Evolutionary conservation across 2,329 filamentous ascomycete species (phyloP).

Genomic region (Aspergillus ochraceus): DNA sequence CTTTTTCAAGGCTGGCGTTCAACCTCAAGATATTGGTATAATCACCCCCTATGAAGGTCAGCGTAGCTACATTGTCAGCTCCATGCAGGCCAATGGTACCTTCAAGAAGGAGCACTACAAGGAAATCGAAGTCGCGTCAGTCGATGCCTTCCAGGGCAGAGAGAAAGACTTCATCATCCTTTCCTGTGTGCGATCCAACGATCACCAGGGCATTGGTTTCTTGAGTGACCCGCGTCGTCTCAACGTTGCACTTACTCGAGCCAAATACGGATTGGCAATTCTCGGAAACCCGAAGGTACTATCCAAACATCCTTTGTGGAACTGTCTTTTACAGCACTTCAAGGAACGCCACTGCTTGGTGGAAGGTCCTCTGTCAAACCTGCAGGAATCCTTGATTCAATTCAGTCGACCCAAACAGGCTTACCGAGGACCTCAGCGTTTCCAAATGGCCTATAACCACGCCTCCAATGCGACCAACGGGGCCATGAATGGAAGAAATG

Average conservation of each 20-base stretch:
- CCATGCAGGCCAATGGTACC: constrained; percentile 97
- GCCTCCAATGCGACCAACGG: constrained; percentile 60
- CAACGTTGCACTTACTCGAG: constrained; percentile 94
- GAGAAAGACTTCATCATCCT: constrained; percentile 99
- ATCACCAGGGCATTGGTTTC: constrained; percentile 98
- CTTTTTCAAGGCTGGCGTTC: constrained; percentile 98
- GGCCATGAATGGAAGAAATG: constrained; percentile 53
- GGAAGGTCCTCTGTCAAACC: constrained; percentile 88
- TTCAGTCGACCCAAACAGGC: constrained; percentile 92
- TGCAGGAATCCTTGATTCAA: constrained; percentile 93
- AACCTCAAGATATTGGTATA: constrained; percentile 89
- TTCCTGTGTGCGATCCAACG: constrained; percentile 96
- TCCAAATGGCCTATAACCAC: constrained; percentile 75
- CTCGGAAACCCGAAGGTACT: constrained; percentile 96
- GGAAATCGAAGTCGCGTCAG: constrained; percentile 95
- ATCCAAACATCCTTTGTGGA: constrained; percentile 97
- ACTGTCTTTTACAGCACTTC: constrained; percentile 91
- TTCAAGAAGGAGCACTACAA: constrained; percentile 99
- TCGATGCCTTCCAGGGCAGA: constrained; percentile 97
- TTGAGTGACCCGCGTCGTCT: constrained; percentile 95
- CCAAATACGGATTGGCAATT: constrained; percentile 94
- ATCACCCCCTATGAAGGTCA: constrained; percentile 99
- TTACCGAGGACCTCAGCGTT: constrained; percentile 84
- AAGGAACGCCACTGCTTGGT: constrained; percentile 96
- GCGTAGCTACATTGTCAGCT: constrained; percentile 95